Evolutionary conservation across 345 rosid genomes (phyloP), one percentile per base, ranked within the genome.

Genomic region (Bruguiera gymnorhiza): DNA sequence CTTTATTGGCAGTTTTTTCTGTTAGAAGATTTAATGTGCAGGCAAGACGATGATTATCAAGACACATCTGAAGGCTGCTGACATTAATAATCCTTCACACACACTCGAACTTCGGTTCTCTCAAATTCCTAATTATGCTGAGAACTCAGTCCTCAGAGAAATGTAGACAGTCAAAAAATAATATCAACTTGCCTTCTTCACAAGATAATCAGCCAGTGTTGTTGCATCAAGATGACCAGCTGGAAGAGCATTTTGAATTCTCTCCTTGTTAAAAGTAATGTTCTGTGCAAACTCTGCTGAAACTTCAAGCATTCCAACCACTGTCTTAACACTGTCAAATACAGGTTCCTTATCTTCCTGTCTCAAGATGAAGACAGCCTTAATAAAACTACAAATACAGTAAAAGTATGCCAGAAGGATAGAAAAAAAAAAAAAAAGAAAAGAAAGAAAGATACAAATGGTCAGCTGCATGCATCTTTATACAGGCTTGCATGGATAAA

Each of bases 171-270:
- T 29, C 7, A 6, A 32, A 63, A 70, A 60, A 57, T 54, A 70
- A 8, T n/a, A 13, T 34, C 11, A 57, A 66, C 85, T 74, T 85
- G 78, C 99, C 97, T 92, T 95, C 66, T 84, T 84, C 50, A 95
- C 97, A 20, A 92, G 96, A 81, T 95, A 95, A 80, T 92, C 99
- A 0, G 99, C 99, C 6, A 92, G 92, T 46, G 97, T 90, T 48
- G 99, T 95, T 30, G 99, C 98, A 74, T 95, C 98, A 56, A 95
- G 97, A 73, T 87, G 83, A 65, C 98, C 99, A 7, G 97, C 94
- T 0, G 97, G 98, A 62, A 95, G 85, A 71, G 92, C 85, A 81
- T 75, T 86, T 69, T 74, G 82, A 71, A 95, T 86, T 75, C 86
- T 89, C 37, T 84, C 83, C 68, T 58, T 48, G 63, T 92, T 95